Evolutionary conservation across 2,329 filamentous ascomycete species (phyloP).

Genomic region (Colletotrichum costaricense): DNA sequence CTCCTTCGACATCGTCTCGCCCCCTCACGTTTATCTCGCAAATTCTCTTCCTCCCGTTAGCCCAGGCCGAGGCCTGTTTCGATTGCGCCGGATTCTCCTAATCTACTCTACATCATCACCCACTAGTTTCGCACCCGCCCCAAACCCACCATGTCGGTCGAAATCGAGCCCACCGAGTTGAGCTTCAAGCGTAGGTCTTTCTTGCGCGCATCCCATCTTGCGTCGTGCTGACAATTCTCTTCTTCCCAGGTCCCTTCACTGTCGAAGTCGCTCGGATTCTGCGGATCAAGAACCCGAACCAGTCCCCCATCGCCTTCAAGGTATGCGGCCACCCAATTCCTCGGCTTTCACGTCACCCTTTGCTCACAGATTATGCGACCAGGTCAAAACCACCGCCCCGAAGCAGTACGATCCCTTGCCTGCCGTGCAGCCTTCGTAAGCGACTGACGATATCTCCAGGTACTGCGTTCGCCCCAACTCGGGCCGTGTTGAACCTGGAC

Average conservation of each 20-base stretch:
- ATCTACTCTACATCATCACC: slow-evolving; percentile 29
- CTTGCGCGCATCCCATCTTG: slow-evolving; percentile 22
- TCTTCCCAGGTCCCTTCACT: slow-evolving; percentile 70
- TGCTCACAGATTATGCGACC: slow-evolving; percentile 30
- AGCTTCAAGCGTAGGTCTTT: slow-evolving; percentile 87
- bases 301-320: slow-evolving; percentile 76
- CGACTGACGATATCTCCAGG: slow-evolving; percentile 60
- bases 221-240: slow-evolving; percentile 24
- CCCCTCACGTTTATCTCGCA: slow-evolving; percentile 15
- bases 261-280: slow-evolving; percentile 73
- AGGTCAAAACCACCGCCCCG: slow-evolving; percentile 99
- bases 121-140: slow-evolving; percentile 26
- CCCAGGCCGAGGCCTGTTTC: slow-evolving; percentile 18
- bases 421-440: slow-evolving; percentile 35
- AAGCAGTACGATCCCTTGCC: slow-evolving; percentile 81
- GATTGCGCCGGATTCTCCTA: slow-evolving; percentile 25
- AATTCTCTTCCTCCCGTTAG: slow-evolving; percentile 9
- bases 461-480: slow-evolving; percentile 99
- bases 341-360: slow-evolving; percentile 13
- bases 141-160: slow-evolving; percentile 83
- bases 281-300: slow-evolving; percentile 73
- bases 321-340: slow-evolving; percentile 51
- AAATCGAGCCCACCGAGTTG: slow-evolving; percentile 91
- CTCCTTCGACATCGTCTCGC: slow-evolving; percentile 26
- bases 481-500: slow-evolving; percentile 90